Evolutionary conservation across 371 early-diverging fungal species (phyloP), one percentile per base, ranked within the genome.

Genomic region (Mucor piriformis): DNA sequence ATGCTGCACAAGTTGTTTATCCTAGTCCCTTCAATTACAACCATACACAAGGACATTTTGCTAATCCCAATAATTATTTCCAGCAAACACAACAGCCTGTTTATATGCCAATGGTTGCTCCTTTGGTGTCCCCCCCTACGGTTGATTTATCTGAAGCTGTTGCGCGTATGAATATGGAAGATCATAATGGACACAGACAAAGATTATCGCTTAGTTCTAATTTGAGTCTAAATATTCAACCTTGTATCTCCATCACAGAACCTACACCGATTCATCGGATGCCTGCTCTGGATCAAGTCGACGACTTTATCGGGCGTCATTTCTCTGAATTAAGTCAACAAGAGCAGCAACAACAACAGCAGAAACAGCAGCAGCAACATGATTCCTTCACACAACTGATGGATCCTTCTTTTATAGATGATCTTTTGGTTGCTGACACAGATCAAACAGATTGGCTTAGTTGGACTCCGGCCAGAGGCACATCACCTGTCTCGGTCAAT

Each of bases 181-280:
- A 56, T 24, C 32, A 52, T 2, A n/a, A 43, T 18, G 43, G 46
- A 44, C n/a, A 42, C 15, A 34, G 35, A 15, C 52, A 47, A 35
- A 50, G 50, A 58, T 13, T 20, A 11, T 50, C 58, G 7, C 16
- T 59, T 10, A 18, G 29, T 23, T 50, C 50, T 12, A 47, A 27
- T 40, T 37, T 59, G 11, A 64, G 65, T 20, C 27, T 63, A 27
- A 57, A 67, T 6, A 68, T 68, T 16, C 53, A 63, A 21, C 63
- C 64, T 44, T 59, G 68, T 49, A 68, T 68, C n/a, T 68, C 68
- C 11, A 52, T 68, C 33, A 68, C 68, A 8, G 68, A 68, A 21
- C 64, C 68, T 1, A 68, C 68, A 35, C 68, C 68, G 0, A 20
- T 68, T 15, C 23, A 32, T 37, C 20, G 12, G 18, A 18, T 18